Conservation (phyloP, 495 filamentous ascomycete species). For the Ascodesmis nigricans region DNA sequence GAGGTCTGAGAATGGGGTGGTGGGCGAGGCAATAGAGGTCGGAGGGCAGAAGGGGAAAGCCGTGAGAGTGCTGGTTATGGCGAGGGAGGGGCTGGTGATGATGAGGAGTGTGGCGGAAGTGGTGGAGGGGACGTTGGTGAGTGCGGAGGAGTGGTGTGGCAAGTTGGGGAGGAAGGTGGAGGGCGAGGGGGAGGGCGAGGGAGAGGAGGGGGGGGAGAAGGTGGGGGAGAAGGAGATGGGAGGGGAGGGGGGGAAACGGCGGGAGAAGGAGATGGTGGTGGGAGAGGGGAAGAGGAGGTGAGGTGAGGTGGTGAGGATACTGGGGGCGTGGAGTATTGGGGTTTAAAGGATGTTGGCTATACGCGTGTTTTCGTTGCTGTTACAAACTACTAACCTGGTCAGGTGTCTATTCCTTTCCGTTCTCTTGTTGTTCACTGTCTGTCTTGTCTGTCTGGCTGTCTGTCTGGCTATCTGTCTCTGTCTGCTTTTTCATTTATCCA, state of each 20-base stretch:
- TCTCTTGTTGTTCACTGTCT: too few species aligned
- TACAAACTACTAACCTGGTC: too few species aligned
- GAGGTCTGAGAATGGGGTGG: background rate
- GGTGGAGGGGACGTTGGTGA: slow-evolving; percentile 60
- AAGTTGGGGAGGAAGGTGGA: slow-evolving; percentile 32
- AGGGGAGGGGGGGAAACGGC: background rate
- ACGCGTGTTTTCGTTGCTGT: too few species aligned
- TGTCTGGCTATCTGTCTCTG: too few species aligned
- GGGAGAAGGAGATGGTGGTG: background rate
- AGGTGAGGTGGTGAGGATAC: too few species aligned
- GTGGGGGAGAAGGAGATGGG: background rate
- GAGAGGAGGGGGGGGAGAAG: background rate
- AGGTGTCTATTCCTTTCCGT: too few species aligned
- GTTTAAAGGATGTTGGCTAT: too few species aligned
- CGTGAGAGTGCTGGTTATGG: slow-evolving; percentile 53
- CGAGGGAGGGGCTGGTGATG: slow-evolving; percentile 74
- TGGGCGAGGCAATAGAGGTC: slow-evolving; percentile 14
- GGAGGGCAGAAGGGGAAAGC: slow-evolving; percentile 21
- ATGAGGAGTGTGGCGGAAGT: slow-evolving; percentile 63
- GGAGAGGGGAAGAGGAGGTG: slow-evolving; percentile 1
- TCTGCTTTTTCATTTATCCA: too few species aligned
- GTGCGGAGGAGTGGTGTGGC: slow-evolving; percentile 73
- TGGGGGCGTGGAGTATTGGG: too few species aligned
- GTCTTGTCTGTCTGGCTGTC: too few species aligned
- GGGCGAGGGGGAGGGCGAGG: background rate